A percentile compares a stretch with the other conserved stretches of the same genome.
These are phyloP conservation scores for Alloascoidea hylecoeti DNA, from an alignment of 805 yeast species.

Conservation along the genomic window DNA sequence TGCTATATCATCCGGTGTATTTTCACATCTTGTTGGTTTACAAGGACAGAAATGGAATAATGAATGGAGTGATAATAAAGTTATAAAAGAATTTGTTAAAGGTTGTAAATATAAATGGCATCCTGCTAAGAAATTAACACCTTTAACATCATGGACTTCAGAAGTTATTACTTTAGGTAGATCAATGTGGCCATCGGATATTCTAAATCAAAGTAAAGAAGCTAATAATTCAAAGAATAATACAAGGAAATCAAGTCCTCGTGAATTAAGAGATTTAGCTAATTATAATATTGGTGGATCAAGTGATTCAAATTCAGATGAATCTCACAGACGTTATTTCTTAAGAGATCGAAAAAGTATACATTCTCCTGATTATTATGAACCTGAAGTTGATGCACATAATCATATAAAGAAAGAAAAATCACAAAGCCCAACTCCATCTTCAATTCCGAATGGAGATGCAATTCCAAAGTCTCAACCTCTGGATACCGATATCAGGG, in stretches of 20 bases:
- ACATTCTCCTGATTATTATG: background rate
- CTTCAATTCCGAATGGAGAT: background rate
- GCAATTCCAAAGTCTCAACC: background rate
- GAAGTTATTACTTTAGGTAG: conserved; percentile 17
- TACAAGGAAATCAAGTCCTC: conserved; percentile 1
- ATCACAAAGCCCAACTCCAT: background rate
- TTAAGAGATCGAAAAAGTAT: background rate
- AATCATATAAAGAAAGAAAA: background rate
- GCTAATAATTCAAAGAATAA: conserved; percentile 12
- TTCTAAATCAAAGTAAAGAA: conserved; percentile 6
- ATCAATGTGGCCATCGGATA: conserved; percentile 13
- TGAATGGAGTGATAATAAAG: conserved; percentile 49
- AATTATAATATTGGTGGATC: background rate
- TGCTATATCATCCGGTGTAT: conserved; percentile 66
- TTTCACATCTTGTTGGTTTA: conserved; percentile 65
- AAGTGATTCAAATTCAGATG: background rate
- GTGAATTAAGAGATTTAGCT: background rate
- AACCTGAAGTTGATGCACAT: too few relatives aligned
- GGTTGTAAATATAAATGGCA: conserved; percentile 62
- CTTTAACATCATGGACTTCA: conserved; percentile 10
- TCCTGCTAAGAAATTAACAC: conserved; percentile 7
- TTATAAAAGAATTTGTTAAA: conserved; percentile 47
- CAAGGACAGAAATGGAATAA: conserved; percentile 42
- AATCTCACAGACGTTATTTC: background rate
- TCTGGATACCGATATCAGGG: background rate